These are phyloP conservation scores for Hericium erinaceus DNA, from an alignment of 768 basidiomycete species.

Conservation along the genomic window DNA sequence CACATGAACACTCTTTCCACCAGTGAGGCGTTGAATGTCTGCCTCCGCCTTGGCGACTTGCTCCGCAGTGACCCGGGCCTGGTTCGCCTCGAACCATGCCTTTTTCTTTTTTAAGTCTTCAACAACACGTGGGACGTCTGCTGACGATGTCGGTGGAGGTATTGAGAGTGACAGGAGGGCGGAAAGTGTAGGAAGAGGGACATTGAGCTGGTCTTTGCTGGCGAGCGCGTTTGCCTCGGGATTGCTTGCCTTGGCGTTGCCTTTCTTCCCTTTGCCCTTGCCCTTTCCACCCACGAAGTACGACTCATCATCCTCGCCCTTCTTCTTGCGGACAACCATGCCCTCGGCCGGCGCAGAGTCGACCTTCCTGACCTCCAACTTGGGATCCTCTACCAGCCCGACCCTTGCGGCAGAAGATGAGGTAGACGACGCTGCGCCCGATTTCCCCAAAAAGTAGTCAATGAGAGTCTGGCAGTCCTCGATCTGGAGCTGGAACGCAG, in stretches of 20 bases:
- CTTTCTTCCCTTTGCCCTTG: constrained; percentile 62
- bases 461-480: constrained; percentile 95
- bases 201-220: constrained; percentile 39
- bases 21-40: constrained; percentile 57
- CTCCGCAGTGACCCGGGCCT: constrained; percentile 67
- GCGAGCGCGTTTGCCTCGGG: constrained; percentile 32
- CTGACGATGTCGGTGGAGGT: constrained; percentile 69
- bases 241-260: constrained; percentile 22
- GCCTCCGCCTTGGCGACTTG: constrained; percentile 75
- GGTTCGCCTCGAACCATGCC: constrained; percentile 91
- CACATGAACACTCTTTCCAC: constrained; percentile 28
- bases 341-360: constrained; percentile 56
- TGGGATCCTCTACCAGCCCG: constrained; percentile 52
- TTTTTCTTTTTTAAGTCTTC: constrained; percentile 92
- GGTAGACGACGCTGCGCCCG: constrained; percentile 32
- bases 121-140: constrained; percentile 75
- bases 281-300: constrained; percentile 63
- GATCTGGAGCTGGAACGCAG: constrained; percentile 88
- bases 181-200: constrained; percentile 79
- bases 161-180: constrained; percentile 86
- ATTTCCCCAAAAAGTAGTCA: constrained; percentile 71
- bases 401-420: constrained; percentile 33
- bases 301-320: constrained; percentile 74
- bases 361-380: constrained; percentile 80
- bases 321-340: constrained; percentile 80